Evolutionary conservation across 176 grass and related monocot species (phyloP).

Genomic region (sorghum (Sorghum bicolor)): DNA sequence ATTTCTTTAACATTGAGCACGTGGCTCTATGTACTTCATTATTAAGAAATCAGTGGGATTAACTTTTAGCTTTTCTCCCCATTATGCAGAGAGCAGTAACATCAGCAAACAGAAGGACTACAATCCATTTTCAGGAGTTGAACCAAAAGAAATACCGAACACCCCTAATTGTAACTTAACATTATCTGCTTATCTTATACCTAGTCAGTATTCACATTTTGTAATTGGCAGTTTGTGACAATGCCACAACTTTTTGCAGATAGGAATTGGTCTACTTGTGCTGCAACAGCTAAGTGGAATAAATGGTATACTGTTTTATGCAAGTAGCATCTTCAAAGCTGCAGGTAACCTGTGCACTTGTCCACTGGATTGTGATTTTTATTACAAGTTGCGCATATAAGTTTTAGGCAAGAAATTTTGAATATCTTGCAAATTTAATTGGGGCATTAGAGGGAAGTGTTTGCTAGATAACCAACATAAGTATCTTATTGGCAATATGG

Average conservation of each 20-base stretch:
- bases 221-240: not conserved
- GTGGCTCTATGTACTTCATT: not conserved
- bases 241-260: constrained; percentile 18
- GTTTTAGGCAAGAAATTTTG: not conserved
- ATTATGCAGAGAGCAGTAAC: constrained; percentile 66
- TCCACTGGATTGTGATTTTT: not conserved
- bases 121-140: constrained; percentile 77
- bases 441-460: not conserved
- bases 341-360: constrained; percentile 42
- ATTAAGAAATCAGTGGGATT: constrained; percentile 47
- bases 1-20: not conserved
- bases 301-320: constrained; percentile 85
- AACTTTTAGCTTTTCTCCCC: not conserved
- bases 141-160: constrained; percentile 79
- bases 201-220: not conserved
- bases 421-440: constrained; percentile 5
- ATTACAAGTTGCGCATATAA: not conserved
- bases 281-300: constrained; percentile 88
- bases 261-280: constrained; percentile 75
- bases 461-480: constrained; percentile 11
- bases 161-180: constrained; percentile 64
- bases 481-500: not conserved
- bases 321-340: constrained; percentile 84
- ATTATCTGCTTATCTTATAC: not conserved
- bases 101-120: constrained; percentile 71